phyloP scores from a whole-genome alignment of 2,329 filamentous ascomycete species.

The Rutstroemia sp. region DNA sequence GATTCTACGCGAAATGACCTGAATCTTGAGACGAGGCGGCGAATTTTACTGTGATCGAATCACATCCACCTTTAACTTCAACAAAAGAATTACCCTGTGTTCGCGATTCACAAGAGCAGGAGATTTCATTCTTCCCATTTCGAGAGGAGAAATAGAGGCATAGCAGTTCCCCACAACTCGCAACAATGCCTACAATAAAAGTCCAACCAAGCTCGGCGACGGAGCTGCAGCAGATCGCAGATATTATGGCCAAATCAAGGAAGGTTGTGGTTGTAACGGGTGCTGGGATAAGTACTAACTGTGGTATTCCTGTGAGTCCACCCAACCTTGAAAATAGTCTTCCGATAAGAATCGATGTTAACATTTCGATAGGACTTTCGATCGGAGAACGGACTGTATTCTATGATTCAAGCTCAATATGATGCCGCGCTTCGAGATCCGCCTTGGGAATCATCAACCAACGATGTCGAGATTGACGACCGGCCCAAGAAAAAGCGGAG shows the following conservation, averaged over 20 bases:
- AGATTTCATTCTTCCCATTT: too few species aligned
- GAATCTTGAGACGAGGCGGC: neutral
- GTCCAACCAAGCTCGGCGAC: slow-evolving; percentile 20
- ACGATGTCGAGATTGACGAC: slow-evolving; percentile 29
- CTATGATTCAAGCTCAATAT: slow-evolving; percentile 61
- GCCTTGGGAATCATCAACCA: slow-evolving; percentile 25
- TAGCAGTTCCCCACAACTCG: too few species aligned
- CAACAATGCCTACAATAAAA: slow-evolving; percentile 28
- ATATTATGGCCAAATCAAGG: slow-evolving; percentile 54
- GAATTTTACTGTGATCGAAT: too few species aligned
- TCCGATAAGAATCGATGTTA: too few species aligned
- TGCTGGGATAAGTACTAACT: slow-evolving; percentile 69
- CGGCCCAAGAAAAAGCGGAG: slow-evolving; percentile 28
- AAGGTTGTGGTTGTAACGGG: slow-evolving; percentile 68
- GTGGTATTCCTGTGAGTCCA: slow-evolving; percentile 59
- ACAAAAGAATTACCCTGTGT: too few species aligned
- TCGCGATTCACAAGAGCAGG: too few species aligned
- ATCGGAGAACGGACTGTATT: slow-evolving; percentile 65
- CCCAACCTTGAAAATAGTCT: too few species aligned
- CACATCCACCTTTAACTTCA: too few species aligned
- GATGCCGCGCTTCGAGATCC: slow-evolving; percentile 41
- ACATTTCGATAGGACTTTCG: slow-evolving; percentile 53
- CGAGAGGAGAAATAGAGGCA: too few species aligned
- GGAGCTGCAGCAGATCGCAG: slow-evolving; percentile 55
- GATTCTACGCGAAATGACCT: neutral